Evolutionary conservation across 2,329 filamentous ascomycete genomes (phyloP).

Genomic region (Monascus ruber): DNA sequence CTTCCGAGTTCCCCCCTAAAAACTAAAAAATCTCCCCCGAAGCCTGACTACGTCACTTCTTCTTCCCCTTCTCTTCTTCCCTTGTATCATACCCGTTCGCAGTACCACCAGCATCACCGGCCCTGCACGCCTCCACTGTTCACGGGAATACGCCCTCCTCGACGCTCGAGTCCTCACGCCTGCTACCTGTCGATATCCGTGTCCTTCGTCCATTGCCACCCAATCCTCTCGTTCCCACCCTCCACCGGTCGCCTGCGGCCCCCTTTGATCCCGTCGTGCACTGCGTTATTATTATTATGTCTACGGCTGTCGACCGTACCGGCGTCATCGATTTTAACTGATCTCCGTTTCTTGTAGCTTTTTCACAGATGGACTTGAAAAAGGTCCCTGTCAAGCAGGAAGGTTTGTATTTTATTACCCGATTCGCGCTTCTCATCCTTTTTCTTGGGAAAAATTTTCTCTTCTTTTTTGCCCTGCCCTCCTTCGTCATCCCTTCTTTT

Average conservation of each 20-base stretch:
- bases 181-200: too few relatives aligned
- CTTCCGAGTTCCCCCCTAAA: conserved; percentile 3
- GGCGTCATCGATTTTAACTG: neutral
- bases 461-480: conserved; percentile 8
- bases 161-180: too few relatives aligned
- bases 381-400: conserved; percentile 27
- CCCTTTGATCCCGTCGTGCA: too few relatives aligned
- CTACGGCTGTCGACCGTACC: too few relatives aligned
- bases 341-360: conserved; percentile 1
- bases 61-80: conserved; percentile 14
- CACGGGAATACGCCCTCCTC: too few relatives aligned
- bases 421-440: too few relatives aligned
- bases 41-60: conserved; percentile 29
- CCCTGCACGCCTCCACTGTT: too few relatives aligned
- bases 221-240: too few relatives aligned
- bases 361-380: conserved; percentile 33
- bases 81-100: neutral
- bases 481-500: neutral
- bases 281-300: too few relatives aligned
- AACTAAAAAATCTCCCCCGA: conserved; percentile 20
- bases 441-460: conserved; percentile 5
- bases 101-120: too few relatives aligned
- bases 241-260: too few relatives aligned
- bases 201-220: too few relatives aligned
- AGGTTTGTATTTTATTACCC: conserved; percentile 10